A percentile compares a stretch with the other conserved stretches of the same genome.
Conservation (phyloP, 2,329 filamentous ascomycete species). For the Cryphonectria japonica region DNA sequence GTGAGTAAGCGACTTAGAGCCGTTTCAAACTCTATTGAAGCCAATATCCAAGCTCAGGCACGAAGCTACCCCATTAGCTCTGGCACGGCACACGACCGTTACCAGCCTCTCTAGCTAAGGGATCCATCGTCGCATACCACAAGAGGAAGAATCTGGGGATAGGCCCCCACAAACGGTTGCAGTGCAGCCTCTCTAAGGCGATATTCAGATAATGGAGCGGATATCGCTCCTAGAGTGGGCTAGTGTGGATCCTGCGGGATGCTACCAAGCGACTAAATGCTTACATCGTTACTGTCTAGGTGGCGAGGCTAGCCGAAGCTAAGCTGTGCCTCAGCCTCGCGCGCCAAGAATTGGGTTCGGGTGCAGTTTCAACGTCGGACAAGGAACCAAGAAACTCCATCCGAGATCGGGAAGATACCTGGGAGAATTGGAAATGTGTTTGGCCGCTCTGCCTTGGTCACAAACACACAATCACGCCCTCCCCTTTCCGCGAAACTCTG, state of each 20-base stretch:
- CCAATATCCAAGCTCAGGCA: not conserved
- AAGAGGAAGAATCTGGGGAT: not conserved
- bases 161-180: not conserved
- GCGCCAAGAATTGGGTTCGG: too few relatives aligned
- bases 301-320: not conserved
- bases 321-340: not conserved
- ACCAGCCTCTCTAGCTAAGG: not conserved
- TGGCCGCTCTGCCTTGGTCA: not conserved
- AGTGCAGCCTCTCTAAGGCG: not conserved
- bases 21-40: not conserved
- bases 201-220: not conserved
- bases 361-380: not conserved
- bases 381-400: not conserved
- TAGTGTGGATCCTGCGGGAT: not conserved
- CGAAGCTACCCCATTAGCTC: too few relatives aligned
- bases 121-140: not conserved
- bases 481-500: not conserved
- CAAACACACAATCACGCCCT: not conserved
- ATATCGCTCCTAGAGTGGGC: not conserved
- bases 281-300: not conserved
- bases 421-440: not conserved
- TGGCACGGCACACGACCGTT: not conserved
- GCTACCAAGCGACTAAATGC: not conserved
- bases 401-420: not conserved
- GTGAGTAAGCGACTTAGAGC: not conserved